These are phyloP conservation scores for Teunomyces pallodes DNA, from an alignment of 805 yeast species.

Conservation along the genomic window DNA sequence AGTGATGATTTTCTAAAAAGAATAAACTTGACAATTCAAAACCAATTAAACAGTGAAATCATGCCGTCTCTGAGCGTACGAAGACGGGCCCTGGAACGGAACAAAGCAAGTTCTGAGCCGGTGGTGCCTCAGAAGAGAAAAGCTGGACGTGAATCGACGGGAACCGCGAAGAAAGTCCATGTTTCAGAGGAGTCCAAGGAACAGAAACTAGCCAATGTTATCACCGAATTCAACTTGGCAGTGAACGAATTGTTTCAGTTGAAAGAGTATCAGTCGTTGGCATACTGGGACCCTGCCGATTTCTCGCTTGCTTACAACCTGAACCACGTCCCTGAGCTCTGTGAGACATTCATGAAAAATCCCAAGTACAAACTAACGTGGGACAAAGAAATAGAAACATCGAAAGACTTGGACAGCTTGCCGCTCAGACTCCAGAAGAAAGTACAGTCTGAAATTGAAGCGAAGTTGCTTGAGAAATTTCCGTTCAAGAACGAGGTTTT, in stretches of 20 bases:
- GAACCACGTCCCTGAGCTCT: conserved; percentile 30
- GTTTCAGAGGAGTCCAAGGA: conserved; percentile 8
- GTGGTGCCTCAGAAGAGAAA: conserved; percentile 6
- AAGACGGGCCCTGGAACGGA: conserved; percentile 6
- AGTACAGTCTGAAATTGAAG: conserved; percentile 32
- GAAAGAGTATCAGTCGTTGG: conserved; percentile 57
- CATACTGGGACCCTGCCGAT: conserved; percentile 58
- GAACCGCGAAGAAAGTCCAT: not conserved
- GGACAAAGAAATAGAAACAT: conserved; percentile 26
- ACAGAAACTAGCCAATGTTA: conserved; percentile 38
- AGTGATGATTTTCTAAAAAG: not conserved
- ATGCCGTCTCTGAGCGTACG: conserved; percentile 2
- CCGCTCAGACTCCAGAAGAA: conserved; percentile 43
- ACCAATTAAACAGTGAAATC: not conserved
- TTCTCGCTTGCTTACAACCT: conserved; percentile 19
- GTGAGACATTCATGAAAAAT: conserved; percentile 27
- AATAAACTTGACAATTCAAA: conserved; percentile 3
- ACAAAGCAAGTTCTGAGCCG: not conserved
- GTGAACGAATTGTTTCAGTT: conserved; percentile 65
- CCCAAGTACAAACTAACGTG: conserved; percentile 29
- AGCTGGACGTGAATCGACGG: not conserved
- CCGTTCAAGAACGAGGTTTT: conserved; percentile 35
- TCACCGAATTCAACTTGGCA: conserved; percentile 45
- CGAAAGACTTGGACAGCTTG: conserved; percentile 24
- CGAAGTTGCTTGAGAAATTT: conserved; percentile 26